Evolutionary conservation across 2,329 filamentous ascomycete genomes (phyloP).

Genomic region (Alternaria metachromatica): DNA sequence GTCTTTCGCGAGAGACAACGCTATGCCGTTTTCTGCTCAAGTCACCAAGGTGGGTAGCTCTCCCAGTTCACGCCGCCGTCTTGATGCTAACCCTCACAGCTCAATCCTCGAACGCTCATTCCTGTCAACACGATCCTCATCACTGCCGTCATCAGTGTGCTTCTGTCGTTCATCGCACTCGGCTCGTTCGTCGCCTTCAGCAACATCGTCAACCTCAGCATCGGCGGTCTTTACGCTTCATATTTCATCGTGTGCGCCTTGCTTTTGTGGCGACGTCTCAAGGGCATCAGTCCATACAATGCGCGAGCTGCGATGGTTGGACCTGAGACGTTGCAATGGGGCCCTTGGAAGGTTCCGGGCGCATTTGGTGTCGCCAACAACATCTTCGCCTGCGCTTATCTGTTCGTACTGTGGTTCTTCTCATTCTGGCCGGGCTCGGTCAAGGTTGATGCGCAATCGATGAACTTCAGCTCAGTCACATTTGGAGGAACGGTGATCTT

Average conservation of each 20-base stretch:
- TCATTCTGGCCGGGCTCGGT: constrained; percentile 19
- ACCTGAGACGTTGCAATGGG: constrained; percentile 1
- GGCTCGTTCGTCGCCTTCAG: constrained; percentile 17
- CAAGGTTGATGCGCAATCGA: constrained; percentile 1
- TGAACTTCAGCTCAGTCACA: constrained; percentile 29
- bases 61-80: too few species aligned
- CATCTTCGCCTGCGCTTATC: constrained; percentile 13
- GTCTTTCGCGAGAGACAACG: too few species aligned
- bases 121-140: constrained; percentile 53
- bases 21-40: too few species aligned
- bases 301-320: not conserved
- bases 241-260: constrained; percentile 17
- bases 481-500: constrained; percentile 18
- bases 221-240: constrained; percentile 16
- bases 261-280: constrained; percentile 12
- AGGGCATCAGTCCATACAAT: constrained; percentile 1
- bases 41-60: too few species aligned
- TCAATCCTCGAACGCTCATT: not conserved
- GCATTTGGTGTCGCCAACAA: constrained; percentile 12
- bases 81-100: not conserved
- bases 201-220: constrained; percentile 13
- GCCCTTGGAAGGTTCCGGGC: constrained; percentile 5
- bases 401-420: constrained; percentile 22
- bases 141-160: constrained; percentile 5
- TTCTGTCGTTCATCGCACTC: constrained; percentile 19